Evolutionary conservation across 2,329 filamentous ascomycete species (phyloP).

Genomic region (Pseudocercospora fijiensis): DNA sequence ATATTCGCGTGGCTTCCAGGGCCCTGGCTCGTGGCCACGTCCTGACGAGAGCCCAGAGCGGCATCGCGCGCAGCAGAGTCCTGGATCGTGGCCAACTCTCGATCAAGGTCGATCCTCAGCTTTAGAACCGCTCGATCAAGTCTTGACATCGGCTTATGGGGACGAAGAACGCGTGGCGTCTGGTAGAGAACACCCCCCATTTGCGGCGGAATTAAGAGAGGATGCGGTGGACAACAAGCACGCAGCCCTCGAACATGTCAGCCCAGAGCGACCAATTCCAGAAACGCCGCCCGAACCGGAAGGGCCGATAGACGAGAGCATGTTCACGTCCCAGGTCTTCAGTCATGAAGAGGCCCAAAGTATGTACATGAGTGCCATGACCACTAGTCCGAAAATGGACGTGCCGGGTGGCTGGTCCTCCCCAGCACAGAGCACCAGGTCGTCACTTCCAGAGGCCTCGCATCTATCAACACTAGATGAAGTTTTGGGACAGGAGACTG

Average conservation of each 20-base stretch:
- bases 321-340: slow-evolving; percentile 63
- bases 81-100: slow-evolving; percentile 31
- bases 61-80: slow-evolving; percentile 20
- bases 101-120: slow-evolving; percentile 26
- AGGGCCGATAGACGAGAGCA: slow-evolving; percentile 26
- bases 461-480: slow-evolving; percentile 3
- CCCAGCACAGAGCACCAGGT: slow-evolving; percentile 31
- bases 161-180: background rate
- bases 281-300: slow-evolving; percentile 9
- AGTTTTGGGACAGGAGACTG: background rate
- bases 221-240: slow-evolving; percentile 29
- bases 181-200: background rate
- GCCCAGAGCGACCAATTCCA: slow-evolving; percentile 1
- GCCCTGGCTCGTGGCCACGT: slow-evolving; percentile 35
- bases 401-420: slow-evolving; percentile 48
- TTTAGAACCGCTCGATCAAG: slow-evolving; percentile 27
- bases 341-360: slow-evolving; percentile 79
- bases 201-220: background rate
- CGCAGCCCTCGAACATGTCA: slow-evolving; percentile 21
- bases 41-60: slow-evolving; percentile 26
- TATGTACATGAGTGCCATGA: slow-evolving; percentile 77
- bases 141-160: slow-evolving; percentile 11
- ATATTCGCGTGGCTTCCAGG: slow-evolving; percentile 26
- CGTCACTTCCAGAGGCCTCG: slow-evolving; percentile 33
- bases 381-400: slow-evolving; percentile 33